A percentile compares a stretch with the other conserved stretches of the same genome.
phyloP scores from a whole-genome alignment of 2,329 filamentous ascomycete genomes.

The Calonectria pteridis region DNA sequence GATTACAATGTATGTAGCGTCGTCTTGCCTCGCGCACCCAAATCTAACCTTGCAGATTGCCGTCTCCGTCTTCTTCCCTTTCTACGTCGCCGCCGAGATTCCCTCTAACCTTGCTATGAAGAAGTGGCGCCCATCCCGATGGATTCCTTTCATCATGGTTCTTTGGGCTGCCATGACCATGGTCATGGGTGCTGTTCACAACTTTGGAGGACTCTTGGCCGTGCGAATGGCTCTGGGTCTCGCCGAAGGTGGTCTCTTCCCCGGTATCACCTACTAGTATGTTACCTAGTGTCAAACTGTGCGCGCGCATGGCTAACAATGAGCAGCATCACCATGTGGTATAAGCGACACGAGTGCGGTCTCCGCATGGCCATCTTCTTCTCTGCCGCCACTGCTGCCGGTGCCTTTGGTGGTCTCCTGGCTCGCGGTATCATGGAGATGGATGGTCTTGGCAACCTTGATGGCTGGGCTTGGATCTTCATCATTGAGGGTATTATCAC shows the following conservation, averaged over 20 bases:
- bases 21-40: not conserved
- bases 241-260: slow-evolving; percentile 70
- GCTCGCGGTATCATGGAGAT: slow-evolving; percentile 72
- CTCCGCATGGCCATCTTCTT: slow-evolving; percentile 73
- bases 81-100: slow-evolving; percentile 66
- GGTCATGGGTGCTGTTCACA: slow-evolving; percentile 65
- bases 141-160: slow-evolving; percentile 66
- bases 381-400: slow-evolving; percentile 68
- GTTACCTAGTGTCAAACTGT: slow-evolving; percentile 14
- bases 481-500: slow-evolving; percentile 73
- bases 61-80: slow-evolving; percentile 65
- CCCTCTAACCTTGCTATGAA: slow-evolving; percentile 71
- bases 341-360: slow-evolving; percentile 70
- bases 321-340: slow-evolving; percentile 67
- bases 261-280: slow-evolving; percentile 69
- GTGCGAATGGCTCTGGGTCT: slow-evolving; percentile 61
- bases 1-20: slow-evolving; percentile 49
- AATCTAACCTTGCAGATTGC: slow-evolving; percentile 49
- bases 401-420: slow-evolving; percentile 72
- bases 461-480: slow-evolving; percentile 86
- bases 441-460: slow-evolving; percentile 61
- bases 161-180: slow-evolving; percentile 62
- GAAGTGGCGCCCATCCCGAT: slow-evolving; percentile 62
- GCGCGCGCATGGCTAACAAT: not conserved
- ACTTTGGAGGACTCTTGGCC: slow-evolving; percentile 62